A percentile compares a stretch with the other conserved stretches of the same genome.
phyloP scores from a whole-genome alignment of 805 yeast species.

The Ogataea zsoltii region DNA sequence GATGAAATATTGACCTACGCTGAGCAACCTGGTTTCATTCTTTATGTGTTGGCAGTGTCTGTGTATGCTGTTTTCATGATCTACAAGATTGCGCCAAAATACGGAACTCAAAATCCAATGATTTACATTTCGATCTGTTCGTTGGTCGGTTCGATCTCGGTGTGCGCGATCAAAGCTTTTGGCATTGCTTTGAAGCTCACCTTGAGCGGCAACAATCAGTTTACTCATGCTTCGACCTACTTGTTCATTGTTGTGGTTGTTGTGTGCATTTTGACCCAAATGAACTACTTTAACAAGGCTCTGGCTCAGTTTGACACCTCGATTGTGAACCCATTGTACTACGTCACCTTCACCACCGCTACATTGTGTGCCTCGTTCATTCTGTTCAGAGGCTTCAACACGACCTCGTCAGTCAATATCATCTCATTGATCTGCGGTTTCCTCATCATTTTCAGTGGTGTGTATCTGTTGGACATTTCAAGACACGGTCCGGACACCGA shows the following conservation, averaged over 20 bases:
- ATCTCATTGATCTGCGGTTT: slow-evolving; percentile 84
- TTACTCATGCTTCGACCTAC: slow-evolving; percentile 81
- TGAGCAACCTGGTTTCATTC: slow-evolving; percentile 70
- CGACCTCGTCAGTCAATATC: slow-evolving; percentile 75
- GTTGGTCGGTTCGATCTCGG: slow-evolving; percentile 85
- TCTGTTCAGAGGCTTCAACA: slow-evolving; percentile 83
- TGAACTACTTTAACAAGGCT: slow-evolving; percentile 93
- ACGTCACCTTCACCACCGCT: slow-evolving; percentile 88
- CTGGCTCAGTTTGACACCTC: slow-evolving; percentile 91
- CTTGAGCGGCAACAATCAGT: slow-evolving; percentile 82
- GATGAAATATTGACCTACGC: slow-evolving; percentile 86
- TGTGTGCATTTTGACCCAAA: slow-evolving; percentile 82
- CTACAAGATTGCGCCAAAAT: slow-evolving; percentile 75
- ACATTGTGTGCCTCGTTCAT: slow-evolving; percentile 85
- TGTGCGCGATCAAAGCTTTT: slow-evolving; percentile 90
- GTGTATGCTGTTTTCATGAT: slow-evolving; percentile 76
- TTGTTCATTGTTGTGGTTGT: slow-evolving; percentile 76
- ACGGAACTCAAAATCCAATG: slow-evolving; percentile 83
- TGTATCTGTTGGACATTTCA: slow-evolving; percentile 75
- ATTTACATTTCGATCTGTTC: slow-evolving; percentile 88
- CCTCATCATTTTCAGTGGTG: slow-evolving; percentile 84
- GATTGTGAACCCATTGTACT: slow-evolving; percentile 86
- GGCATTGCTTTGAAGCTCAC: slow-evolving; percentile 90
- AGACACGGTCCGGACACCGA: slow-evolving; percentile 57
- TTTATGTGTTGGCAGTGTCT: slow-evolving; percentile 63